Conservation (phyloP, 306 rosid species). For the Crotalaria pallida region DNA sequence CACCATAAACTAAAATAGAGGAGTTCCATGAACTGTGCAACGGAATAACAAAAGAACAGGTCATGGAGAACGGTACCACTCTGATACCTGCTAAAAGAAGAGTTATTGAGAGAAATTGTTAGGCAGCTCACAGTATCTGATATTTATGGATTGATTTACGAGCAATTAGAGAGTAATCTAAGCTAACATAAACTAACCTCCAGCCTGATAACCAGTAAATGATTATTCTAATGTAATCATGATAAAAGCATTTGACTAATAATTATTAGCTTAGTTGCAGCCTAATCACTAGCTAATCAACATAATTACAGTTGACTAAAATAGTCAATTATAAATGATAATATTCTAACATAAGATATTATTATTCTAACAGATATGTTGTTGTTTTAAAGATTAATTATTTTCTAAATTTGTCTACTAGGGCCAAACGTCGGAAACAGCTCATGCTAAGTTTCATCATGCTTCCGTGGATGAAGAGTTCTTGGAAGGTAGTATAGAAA, state of each 20-base stretch:
- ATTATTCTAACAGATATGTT: background rate
- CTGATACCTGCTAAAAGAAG: background rate
- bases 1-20: background rate
- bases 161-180: background rate
- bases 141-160: background rate
- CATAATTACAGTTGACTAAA: background rate
- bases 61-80: background rate
- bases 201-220: too few species aligned
- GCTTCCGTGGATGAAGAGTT: slow-evolving; percentile 48
- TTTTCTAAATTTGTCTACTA: slow-evolving; percentile 27
- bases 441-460: slow-evolving; percentile 37
- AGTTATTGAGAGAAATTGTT: background rate
- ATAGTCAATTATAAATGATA: background rate
- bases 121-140: background rate
- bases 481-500: slow-evolving; percentile 61
- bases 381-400: background rate
- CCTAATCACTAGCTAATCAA: background rate
- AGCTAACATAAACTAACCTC: too few species aligned
- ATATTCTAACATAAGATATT: background rate
- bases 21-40: background rate
- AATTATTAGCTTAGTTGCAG: background rate
- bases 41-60: background rate
- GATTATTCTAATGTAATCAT: background rate
- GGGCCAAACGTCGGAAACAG: slow-evolving; percentile 37
- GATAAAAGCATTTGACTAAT: background rate